Percentiles rank a stretch among this genome's conserved stretches.
Evolutionary conservation across 441 rosid genomes (phyloP).

Genomic region (Arabidopsis lyrata): DNA sequence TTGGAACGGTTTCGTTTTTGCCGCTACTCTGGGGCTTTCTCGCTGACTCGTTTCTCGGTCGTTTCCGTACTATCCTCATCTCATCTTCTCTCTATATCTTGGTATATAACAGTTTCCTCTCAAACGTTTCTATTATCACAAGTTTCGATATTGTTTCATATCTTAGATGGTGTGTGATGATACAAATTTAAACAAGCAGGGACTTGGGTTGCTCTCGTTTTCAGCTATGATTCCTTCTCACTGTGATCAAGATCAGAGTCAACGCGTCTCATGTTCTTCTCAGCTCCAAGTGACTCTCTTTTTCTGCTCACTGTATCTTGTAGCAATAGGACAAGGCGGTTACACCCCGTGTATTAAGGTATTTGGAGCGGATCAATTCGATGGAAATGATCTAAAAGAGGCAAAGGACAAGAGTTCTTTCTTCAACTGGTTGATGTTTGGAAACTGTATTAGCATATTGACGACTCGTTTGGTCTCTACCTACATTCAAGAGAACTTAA

Average conservation of each 20-base stretch:
- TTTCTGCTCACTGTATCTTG: constrained; percentile 54
- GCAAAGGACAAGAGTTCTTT: constrained; percentile 53
- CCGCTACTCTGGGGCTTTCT: constrained; percentile 65
- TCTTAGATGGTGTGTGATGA: not conserved
- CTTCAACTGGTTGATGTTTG: constrained; percentile 69
- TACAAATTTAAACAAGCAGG: constrained; percentile 39
- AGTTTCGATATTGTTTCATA: not conserved
- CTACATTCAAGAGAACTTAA: constrained; percentile 60
- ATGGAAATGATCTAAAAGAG: constrained; percentile 48
- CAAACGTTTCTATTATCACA: not conserved
- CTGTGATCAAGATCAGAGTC: not conserved
- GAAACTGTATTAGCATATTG: constrained; percentile 41
- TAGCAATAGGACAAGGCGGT: constrained; percentile 60
- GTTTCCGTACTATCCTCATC: constrained; percentile 60
- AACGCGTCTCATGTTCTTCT: no score
- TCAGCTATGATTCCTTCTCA: constrained; percentile 50
- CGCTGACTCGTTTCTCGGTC: constrained; percentile 67
- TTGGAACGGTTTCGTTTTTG: constrained; percentile 53
- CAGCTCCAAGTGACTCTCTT: constrained; percentile 46
- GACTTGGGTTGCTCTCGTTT: constrained; percentile 58
- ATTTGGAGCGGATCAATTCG: constrained; percentile 69
- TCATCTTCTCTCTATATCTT: constrained; percentile 58
- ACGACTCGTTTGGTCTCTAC: constrained; percentile 37
- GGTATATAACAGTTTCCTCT: constrained; percentile 39
- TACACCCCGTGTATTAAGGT: constrained; percentile 58